Evolutionary conservation across 805 yeast species (phyloP), one percentile per base, ranked within the genome.

Genomic region (Yarrowia bubula): DNA sequence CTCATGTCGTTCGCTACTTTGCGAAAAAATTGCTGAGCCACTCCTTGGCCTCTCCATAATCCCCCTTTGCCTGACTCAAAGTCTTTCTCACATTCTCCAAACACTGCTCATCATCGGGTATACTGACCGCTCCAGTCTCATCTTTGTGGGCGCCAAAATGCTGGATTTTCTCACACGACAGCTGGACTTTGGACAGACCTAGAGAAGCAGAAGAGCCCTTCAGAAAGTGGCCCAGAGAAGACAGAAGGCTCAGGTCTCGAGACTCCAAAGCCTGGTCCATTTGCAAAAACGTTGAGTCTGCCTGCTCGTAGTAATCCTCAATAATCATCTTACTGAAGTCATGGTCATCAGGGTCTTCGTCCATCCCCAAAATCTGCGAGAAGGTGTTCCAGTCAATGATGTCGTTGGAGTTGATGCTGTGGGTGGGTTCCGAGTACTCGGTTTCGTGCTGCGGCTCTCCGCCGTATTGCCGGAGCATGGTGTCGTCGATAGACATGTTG

Each of bases 191-290:
- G 50, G 83, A 84, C 65, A 95, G 80, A 1, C 99, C 99, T 66
- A 95, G 79, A 0, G 97, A 93, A 1, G 98, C 96, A 1, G 98
- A 96, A 11, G 96, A 88, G 51, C 99, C 99, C 74, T 95, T 95
- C 65, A 95, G 80, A 73, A 90, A 95, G 75, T 95, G 99, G 13
- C 99, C 99, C 70, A 89, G 78, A 13, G 86, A 80, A 18, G 92
- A 87, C 65, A 95, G 77, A 67, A 85, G 80, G 43, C 78, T 81
- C 66, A 92, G 79, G 69, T 78, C 75, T 32, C 68, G 68, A 22
- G 72, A 72, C 7, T 66, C 71, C 38, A 89, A 72, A n/a, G 84
- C 82, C 8, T 76, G 76, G 65, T 86, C 87, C 74, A 95, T 89
- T 68, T 89, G 85, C 42, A 76, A 78, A 71, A 92, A 89, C 0